Base-by-base conservation (phyloP, 2,329 filamentous ascomycete genomes). In the Chalara sp. region DNA sequence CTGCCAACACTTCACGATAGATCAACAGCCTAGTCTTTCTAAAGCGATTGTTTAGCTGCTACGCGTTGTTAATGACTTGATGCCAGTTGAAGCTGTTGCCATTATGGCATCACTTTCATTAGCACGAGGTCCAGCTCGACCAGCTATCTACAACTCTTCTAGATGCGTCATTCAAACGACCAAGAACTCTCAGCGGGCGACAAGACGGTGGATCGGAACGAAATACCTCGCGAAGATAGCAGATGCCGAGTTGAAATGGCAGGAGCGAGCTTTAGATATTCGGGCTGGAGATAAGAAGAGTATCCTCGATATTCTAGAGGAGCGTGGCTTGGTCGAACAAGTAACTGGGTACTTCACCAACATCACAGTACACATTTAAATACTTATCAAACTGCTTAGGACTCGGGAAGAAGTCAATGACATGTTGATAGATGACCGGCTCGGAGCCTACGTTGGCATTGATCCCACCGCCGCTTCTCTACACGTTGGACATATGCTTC, bases 401-500 rank as follows among this genome's bases (percentile, higher is more conserved):
- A 44, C 46, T 30, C 70, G 76, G 51, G 67, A 76, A 41, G 72
- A 73, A 43, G 76, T 92, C 61, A 76, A 82, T 48, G 75, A 78
- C 56, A 72, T 87, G 28, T 78, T 93, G 71, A 78, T 75, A 5
- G 66, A 71, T 30, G 84, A 83, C 63, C 76, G 84, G 54, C 80
- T 89, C 58, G 85, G 84, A 55, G 83, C 79, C 53, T 95, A 95
- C 62, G 85, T 88, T 48, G 89, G 89, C 58, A 80, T 93, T 61
- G 89, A 95, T 63, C 87, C 89, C 5, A 93, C 89, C 0, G 87
- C 87, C 11, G 74, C 80, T 50, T 93, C 88, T 2, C 72, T 93
- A 53, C 89, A 95, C 61, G 74, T 93, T 44, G 89, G 89, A 52
- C 87, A 95, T 63, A 74, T 95, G 5, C 73, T 93, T 11, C 86